phyloP scores from a whole-genome alignment of 176 grass and related monocot species.

The Bonia amplexicaulis region DNA sequence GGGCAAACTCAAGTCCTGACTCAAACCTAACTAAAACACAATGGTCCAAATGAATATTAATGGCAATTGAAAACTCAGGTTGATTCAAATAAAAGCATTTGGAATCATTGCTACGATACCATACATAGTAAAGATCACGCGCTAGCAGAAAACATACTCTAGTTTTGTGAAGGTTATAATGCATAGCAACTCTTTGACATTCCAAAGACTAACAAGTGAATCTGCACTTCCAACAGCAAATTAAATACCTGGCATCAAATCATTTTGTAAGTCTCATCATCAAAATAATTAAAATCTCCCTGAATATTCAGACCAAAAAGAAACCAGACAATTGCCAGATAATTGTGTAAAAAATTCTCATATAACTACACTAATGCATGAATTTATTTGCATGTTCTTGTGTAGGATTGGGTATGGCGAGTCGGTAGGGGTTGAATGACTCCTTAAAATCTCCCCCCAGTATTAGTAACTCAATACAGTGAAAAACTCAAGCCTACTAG shows the following conservation, averaged over 20 bases:
- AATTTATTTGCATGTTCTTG: background rate
- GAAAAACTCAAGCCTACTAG: too few relatives aligned
- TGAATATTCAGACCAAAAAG: background rate
- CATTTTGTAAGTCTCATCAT: constrained; percentile 26
- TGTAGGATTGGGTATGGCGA: too few relatives aligned
- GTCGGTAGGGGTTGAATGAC: too few relatives aligned
- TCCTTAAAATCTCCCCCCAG: too few relatives aligned
- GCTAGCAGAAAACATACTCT: constrained; percentile 49
- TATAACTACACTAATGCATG: constrained; percentile 4
- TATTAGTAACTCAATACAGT: too few relatives aligned
- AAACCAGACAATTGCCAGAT: background rate
- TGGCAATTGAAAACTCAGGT: background rate
- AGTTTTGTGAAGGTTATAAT: constrained; percentile 96
- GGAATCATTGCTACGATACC: background rate
- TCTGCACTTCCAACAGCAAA: constrained; percentile 99
- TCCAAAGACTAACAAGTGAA: constrained; percentile 98
- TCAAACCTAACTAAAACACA: background rate
- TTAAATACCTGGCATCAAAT: constrained; percentile 53
- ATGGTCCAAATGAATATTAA: background rate
- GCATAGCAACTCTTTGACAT: constrained; percentile 89
- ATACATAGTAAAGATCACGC: background rate
- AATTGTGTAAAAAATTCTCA: background rate
- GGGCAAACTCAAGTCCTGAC: background rate
- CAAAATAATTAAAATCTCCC: constrained; percentile 14
- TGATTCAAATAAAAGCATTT: background rate